A percentile compares a stretch with the other conserved stretches of the same genome.
These are phyloP conservation scores for Metschnikowia picachoensis DNA, from an alignment of 805 yeast genomes.

Conservation along the genomic window DNA sequence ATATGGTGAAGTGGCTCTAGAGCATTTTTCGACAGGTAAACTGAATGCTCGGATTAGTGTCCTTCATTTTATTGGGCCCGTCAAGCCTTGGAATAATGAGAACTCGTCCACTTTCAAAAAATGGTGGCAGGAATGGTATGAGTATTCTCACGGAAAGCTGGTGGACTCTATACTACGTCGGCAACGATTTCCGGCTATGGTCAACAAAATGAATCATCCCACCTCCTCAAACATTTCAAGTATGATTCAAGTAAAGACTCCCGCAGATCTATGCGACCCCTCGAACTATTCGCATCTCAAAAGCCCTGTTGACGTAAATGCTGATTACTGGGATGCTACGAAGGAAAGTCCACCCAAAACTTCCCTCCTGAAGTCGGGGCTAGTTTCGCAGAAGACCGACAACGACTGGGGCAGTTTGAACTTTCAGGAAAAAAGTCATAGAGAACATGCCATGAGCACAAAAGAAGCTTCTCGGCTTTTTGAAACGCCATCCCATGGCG, in stretches of 20 bases:
- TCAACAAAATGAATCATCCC: constrained; percentile 2
- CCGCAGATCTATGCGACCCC: constrained; percentile 29
- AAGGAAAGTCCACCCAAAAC: constrained; percentile 38
- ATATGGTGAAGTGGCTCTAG: constrained; percentile 6
- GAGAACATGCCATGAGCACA: not conserved
- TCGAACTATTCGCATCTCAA: constrained; percentile 24
- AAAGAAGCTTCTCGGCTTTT: not conserved
- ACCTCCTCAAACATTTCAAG: not conserved
- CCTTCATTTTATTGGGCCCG: constrained; percentile 64
- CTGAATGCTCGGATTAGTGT: constrained; percentile 38
- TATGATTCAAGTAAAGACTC: constrained; percentile 7
- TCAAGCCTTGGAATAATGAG: constrained; percentile 50
- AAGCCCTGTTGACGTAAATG: not conserved
- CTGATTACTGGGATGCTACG: constrained; percentile 41
- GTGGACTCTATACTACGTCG: constrained; percentile 19
- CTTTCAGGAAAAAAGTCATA: not conserved
- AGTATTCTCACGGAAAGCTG: constrained; percentile 25
- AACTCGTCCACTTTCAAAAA: constrained; percentile 20
- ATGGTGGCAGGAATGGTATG: constrained; percentile 42
- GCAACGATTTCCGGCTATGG: constrained; percentile 2
- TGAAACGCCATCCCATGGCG: not conserved
- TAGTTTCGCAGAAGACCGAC: constrained; percentile 16
- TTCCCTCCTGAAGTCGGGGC: constrained; percentile 2
- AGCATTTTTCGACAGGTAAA: constrained; percentile 5
- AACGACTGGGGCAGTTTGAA: constrained; percentile 27